phyloP scores from a whole-genome alignment of 139 green algal genomes.

The Micromonas pusilla region DNA sequence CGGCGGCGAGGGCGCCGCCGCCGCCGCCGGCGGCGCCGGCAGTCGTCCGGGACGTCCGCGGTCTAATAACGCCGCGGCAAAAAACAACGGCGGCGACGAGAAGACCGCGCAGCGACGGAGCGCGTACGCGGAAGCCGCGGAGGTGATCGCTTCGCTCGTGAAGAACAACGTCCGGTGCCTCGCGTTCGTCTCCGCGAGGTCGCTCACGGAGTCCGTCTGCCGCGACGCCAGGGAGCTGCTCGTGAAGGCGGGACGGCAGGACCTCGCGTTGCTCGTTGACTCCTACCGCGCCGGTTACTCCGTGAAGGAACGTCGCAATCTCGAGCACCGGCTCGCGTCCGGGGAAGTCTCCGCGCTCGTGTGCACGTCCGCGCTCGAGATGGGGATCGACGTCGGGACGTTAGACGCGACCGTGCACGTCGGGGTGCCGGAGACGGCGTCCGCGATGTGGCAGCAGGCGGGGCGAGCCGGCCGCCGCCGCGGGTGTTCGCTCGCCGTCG shows the following conservation, averaged over 20 bases:
- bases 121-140: conserved; percentile 33
- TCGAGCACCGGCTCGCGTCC: conserved; percentile 29
- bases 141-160: conserved; percentile 27
- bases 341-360: conserved; percentile 53
- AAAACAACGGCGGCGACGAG: no score
- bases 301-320: conserved; percentile 14
- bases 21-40: conserved; percentile 17
- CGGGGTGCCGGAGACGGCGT: conserved; percentile 66
- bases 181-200: conserved; percentile 34
- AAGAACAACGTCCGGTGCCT: conserved; percentile 14
- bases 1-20: background rate
- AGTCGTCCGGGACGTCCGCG: no score
- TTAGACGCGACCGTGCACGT: conserved; percentile 91
- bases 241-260: conserved; percentile 1
- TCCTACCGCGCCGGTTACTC: conserved; percentile 37
- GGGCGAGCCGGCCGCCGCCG: conserved; percentile 78
- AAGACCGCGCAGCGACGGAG: conserved; percentile 30
- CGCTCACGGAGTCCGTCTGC: conserved; percentile 32
- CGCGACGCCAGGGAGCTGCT: conserved; percentile 28
- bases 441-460: conserved; percentile 77
- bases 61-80: no score
- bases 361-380: conserved; percentile 91
- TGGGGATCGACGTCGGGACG: conserved; percentile 89
- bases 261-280: conserved; percentile 32
- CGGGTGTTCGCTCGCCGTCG: conserved; percentile 63